Base-by-base conservation (phyloP, 1,139 yeast genomes). In the Saccharomycopsis crataegensis region DNA sequence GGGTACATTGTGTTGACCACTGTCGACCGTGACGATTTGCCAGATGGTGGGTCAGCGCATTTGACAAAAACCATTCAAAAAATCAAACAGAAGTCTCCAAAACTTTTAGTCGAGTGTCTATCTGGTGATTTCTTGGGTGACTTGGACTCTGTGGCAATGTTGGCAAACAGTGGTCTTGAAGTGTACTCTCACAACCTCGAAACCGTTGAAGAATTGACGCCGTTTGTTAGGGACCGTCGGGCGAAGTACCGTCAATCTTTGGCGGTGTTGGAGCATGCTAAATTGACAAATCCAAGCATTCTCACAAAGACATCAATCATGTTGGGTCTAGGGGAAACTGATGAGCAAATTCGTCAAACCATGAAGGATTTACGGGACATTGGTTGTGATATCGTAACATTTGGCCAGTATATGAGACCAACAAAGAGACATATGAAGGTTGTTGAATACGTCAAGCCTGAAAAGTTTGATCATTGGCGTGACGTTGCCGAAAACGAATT, bases 401-500 rank as follows among this genome's bases (percentile, higher is more conserved):
- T 94, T 70, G 99, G 99, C 44, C 99, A 94, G 71, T 94, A 94
- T 70, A 94, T 94, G 99, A 80, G 98, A 66, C 99, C 99, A 46
- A 94, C 99, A 1, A 93, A 88, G 72, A 82, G 98, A 65, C 99
- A 94, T 68, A 89, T 94, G 95, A 91, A 91, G 73, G 99, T 94
- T 44, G 97, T 89, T 22, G 97, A 93, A 61, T 94, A 94, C 64
- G 80, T 93, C 28, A 84, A 82, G n/a, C 99, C 99, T 0, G 97
- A 87, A 61, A 90, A 88, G 67, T 94, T 94, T 67, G 96, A 90
- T 58, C 77, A 85, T 67, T 94, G 99, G 99, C 88, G 84, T 66
- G 82, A 86, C 58, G 78, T 76, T 28, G 99, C 99, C 0, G 56
- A 70, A 45, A 75, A 87, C 67, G 89, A 86, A 48, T 72, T 91